These are phyloP conservation scores for Vigna radiata DNA, from an alignment of 306 rosid species.

Conservation along the genomic window DNA sequence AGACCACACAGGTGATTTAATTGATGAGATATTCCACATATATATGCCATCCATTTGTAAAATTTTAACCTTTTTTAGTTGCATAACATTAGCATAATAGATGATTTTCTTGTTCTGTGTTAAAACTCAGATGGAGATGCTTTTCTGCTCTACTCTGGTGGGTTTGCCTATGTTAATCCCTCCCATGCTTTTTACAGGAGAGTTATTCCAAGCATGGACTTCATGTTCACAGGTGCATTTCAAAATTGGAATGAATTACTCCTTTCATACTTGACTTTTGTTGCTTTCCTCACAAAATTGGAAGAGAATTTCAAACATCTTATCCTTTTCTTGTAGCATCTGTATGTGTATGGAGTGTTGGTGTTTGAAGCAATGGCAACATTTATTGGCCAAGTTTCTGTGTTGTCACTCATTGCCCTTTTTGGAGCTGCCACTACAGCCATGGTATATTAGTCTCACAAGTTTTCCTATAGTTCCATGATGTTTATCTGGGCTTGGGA, in stretches of 20 bases:
- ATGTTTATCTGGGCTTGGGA: slow-evolving; percentile 24
- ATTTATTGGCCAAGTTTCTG: slow-evolving; percentile 89
- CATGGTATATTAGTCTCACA: slow-evolving; percentile 67
- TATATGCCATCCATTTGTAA: background rate
- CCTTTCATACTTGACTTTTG: background rate
- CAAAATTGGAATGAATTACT: slow-evolving; percentile 26
- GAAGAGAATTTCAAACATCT: background rate
- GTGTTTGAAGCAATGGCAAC: slow-evolving; percentile 97
- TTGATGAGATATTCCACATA: background rate
- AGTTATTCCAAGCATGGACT: slow-evolving; percentile 90
- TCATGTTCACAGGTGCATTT: slow-evolving; percentile 82
- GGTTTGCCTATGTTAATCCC: slow-evolving; percentile 96
- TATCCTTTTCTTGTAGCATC: slow-evolving; percentile 70
- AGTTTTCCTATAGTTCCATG: slow-evolving; percentile 7
- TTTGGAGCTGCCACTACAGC: slow-evolving; percentile 98
- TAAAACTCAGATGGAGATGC: slow-evolving; percentile 87
- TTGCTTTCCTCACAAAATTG: slow-evolving; percentile 18
- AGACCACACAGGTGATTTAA: slow-evolving; percentile 82
- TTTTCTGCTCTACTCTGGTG: slow-evolving; percentile 91
- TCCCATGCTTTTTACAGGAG: slow-evolving; percentile 95
- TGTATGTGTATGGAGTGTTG: slow-evolving; percentile 85
- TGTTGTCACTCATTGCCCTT: slow-evolving; percentile 91
- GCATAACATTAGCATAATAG: background rate
- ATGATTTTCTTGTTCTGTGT: slow-evolving; percentile 5
- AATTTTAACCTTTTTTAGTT: background rate